Conservation (phyloP, 1,139 yeast genomes). For the Citeromyces hawaiiensis region DNA sequence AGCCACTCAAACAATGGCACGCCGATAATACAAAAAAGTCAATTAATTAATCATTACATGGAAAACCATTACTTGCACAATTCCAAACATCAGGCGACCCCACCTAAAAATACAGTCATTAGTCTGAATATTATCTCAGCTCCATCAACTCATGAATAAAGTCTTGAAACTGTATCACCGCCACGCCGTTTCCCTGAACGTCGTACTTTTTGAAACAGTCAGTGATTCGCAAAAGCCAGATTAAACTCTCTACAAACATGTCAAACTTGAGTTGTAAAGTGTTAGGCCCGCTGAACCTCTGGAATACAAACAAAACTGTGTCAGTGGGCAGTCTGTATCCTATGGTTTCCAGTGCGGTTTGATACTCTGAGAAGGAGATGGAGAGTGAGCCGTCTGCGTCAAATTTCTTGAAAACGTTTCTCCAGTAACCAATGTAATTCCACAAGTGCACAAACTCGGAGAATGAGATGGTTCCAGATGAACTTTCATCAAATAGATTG, state of each 20-base stretch:
- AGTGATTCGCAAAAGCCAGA: slow-evolving; percentile 2
- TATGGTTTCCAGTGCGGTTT: not conserved
- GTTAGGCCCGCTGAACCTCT: not conserved
- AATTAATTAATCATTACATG: too few species aligned
- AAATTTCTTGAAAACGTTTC: not conserved
- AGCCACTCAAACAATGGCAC: too few species aligned
- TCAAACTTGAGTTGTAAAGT: slow-evolving; percentile 1
- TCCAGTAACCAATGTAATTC: slow-evolving; percentile 2
- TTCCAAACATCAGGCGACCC: too few species aligned
- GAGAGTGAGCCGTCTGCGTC: slow-evolving; percentile 2
- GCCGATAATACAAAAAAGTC: too few species aligned
- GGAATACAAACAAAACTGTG: slow-evolving; percentile 2
- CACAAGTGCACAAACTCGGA: slow-evolving; percentile 1
- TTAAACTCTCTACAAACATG: slow-evolving; percentile 1
- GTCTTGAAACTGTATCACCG: slow-evolving; percentile 2
- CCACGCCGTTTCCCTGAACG: slow-evolving; percentile 2
- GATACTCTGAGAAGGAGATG: slow-evolving; percentile 1
- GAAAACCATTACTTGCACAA: too few species aligned
- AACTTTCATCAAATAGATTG: not conserved
- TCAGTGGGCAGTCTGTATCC: slow-evolving; percentile 2
- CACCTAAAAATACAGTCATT: slow-evolving; percentile 10
- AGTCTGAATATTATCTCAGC: slow-evolving; percentile 1
- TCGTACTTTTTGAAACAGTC: slow-evolving; percentile 2
- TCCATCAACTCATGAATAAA: slow-evolving; percentile 2
- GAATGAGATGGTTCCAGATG: not conserved